These are phyloP conservation scores for Drechslerella stenobrocha DNA, from an alignment of 2,329 filamentous ascomycete species.

Conservation along the genomic window DNA sequence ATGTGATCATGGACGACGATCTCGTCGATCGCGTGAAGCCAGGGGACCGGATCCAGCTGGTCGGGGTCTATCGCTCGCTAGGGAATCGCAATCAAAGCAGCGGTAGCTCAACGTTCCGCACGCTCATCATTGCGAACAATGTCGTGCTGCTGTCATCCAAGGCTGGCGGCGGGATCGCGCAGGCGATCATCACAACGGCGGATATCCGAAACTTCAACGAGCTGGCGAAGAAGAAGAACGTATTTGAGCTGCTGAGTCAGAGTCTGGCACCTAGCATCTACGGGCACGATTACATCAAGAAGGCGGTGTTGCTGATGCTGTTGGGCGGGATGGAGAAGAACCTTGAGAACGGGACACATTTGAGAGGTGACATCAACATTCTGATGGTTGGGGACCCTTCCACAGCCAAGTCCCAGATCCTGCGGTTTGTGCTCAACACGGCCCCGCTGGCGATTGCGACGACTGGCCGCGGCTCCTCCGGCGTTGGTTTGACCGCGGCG, in stretches of 20 bases:
- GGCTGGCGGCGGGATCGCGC: slow-evolving; percentile 88
- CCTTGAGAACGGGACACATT: slow-evolving; percentile 92
- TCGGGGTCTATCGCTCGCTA: slow-evolving; percentile 92
- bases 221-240: slow-evolving; percentile 86
- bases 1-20: slow-evolving; percentile 95
- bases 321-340: slow-evolving; percentile 98
- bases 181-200: slow-evolving; percentile 88
- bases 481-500: slow-evolving; percentile 94
- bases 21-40: slow-evolving; percentile 93
- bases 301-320: slow-evolving; percentile 92
- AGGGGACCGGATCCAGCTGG: slow-evolving; percentile 91
- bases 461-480: slow-evolving; percentile 92
- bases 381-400: slow-evolving; percentile 99
- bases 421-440: slow-evolving; percentile 96
- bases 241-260: slow-evolving; percentile 90
- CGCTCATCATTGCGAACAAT: slow-evolving; percentile 89
- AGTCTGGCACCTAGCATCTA: slow-evolving; percentile 96
- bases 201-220: slow-evolving; percentile 99
- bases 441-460: slow-evolving; percentile 95
- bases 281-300: slow-evolving; percentile 96
- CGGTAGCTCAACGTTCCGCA: slow-evolving; percentile 92
- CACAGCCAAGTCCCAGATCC: slow-evolving; percentile 95
- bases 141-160: slow-evolving; percentile 93
- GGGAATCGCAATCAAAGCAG: slow-evolving; percentile 91
- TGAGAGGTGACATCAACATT: slow-evolving; percentile 98